Evolutionary conservation across 2,329 filamentous ascomycete species (phyloP), one percentile per base, ranked within the genome.

Genomic region (Aspergillus novoparasiticus): DNA sequence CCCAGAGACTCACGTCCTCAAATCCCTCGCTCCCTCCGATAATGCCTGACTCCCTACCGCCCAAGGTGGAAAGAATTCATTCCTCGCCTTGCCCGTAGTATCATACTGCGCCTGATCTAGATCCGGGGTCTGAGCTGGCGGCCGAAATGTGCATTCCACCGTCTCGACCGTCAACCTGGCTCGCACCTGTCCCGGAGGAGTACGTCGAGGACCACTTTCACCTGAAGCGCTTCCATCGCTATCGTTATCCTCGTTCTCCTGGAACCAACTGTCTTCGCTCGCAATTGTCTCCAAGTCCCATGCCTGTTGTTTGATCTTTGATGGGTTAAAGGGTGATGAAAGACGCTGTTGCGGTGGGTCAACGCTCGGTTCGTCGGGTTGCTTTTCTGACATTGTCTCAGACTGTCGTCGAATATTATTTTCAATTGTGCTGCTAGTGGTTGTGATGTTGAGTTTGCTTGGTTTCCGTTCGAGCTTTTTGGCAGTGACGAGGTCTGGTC

Each of bases 1-100:
- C 12, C 14, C 23, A 8, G 23, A 16, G 26, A 16, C 34, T 36
- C 16, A 55, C 10, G 14, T 41, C 21, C 14, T 23, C 11, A 55
- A 21, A 19, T 21, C 30, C 21, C 51, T 36, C 2, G 51, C 32
- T 26, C 32, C 51, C 51, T 55, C 32, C 8, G 51, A 55, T 39
- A 55, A 39, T 5, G 51, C 51, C 34, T 55, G 26, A 19, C 51
- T 55, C 0, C 51, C 51, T 1, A 55, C 51, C 3, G 51, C 51
- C 51, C 51, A 55, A 12, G 51, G 51, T 1, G 51, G 51, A 19
- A 55, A 55, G 51, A 55, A 55, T 39, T 55, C 51, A 23, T 12
- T 39, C n/a, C 32, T 21, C 1, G n/a, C n/a, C 32, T 36, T 21
- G 32, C 51, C 30, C 23, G 6, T 32, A 6, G 10, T 11, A 39